Percentiles rank a stretch among this genome's conserved stretches.
Evolutionary conservation across 2,329 filamentous ascomycete genomes (phyloP).

Genomic region (Ophiostoma himal-ulmi): DNA sequence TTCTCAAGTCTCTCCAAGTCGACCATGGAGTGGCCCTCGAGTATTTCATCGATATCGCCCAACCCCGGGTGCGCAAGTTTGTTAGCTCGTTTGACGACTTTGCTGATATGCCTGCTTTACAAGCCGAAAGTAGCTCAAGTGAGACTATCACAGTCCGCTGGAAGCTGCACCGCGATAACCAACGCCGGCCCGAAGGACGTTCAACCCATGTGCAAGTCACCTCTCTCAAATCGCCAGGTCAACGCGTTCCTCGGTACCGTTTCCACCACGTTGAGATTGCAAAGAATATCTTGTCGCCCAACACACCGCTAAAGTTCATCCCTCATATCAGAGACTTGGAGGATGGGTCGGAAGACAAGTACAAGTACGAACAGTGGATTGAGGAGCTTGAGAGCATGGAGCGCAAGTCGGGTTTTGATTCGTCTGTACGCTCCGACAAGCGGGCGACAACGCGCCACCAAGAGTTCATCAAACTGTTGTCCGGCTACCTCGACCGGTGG

Average conservation of each 20-base stretch:
- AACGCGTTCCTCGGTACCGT: conserved; percentile 51
- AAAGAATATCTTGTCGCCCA: conserved; percentile 55
- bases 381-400: conserved; percentile 54
- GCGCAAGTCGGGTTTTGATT: conserved; percentile 51
- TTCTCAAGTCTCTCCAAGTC: conserved; percentile 41
- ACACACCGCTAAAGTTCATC: conserved; percentile 56
- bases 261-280: conserved; percentile 56
- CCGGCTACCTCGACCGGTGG: conserved; percentile 51
- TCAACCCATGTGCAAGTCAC: conserved; percentile 32
- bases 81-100: conserved; percentile 40
- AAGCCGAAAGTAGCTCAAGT: conserved; percentile 20
- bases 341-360: conserved; percentile 46
- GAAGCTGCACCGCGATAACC: conserved; percentile 24
- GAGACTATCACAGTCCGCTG: background rate
- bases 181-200: conserved; percentile 21
- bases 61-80: conserved; percentile 16
- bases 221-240: conserved; percentile 46
- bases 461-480: conserved; percentile 47
- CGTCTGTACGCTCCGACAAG: conserved; percentile 48
- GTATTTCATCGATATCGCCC: conserved; percentile 39
- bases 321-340: conserved; percentile 54
- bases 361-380: conserved; percentile 51
- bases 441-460: conserved; percentile 44
- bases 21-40: conserved; percentile 43
- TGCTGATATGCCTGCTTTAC: conserved; percentile 37